Evolutionary conservation across 2,329 filamentous ascomycete genomes (phyloP).

Genomic region (Trichoderma breve): DNA sequence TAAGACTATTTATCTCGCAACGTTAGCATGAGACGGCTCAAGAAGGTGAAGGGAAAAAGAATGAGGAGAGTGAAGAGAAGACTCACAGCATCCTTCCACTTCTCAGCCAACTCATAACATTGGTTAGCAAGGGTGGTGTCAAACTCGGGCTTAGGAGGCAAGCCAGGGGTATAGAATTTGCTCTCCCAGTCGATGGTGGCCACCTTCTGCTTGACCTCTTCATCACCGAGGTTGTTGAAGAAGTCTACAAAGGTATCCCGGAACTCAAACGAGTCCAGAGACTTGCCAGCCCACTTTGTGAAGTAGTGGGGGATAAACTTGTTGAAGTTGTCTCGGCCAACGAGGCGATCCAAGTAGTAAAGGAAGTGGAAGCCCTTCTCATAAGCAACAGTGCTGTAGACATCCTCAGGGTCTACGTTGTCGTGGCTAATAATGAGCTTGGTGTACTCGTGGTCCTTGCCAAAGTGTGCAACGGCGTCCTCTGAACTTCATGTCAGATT

Average conservation of each 20-base stretch:
- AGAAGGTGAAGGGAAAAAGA: neutral
- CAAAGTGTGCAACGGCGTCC: constrained; percentile 76
- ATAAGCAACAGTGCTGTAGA: constrained; percentile 89
- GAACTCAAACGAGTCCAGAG: constrained; percentile 92
- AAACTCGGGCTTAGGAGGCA: constrained; percentile 87
- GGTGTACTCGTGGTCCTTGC: constrained; percentile 85
- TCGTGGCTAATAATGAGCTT: constrained; percentile 85
- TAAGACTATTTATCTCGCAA: constrained; percentile 45
- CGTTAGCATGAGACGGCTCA: neutral
- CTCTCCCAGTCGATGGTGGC: constrained; percentile 81
- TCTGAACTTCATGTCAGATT: constrained; percentile 41
- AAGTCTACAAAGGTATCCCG: constrained; percentile 83
- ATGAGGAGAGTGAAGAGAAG: neutral
- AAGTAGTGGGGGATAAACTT: constrained; percentile 97
- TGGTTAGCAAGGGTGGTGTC: constrained; percentile 83
- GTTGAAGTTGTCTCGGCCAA: constrained; percentile 86
- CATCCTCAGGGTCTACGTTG: constrained; percentile 90
- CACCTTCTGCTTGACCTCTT: constrained; percentile 62
- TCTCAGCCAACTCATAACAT: constrained; percentile 77
- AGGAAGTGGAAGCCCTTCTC: constrained; percentile 97
- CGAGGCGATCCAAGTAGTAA: constrained; percentile 81
- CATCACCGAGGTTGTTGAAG: constrained; percentile 66
- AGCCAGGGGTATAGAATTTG: constrained; percentile 83
- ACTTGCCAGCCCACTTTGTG: constrained; percentile 77
- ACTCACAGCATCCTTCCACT: constrained; percentile 68